phyloP scores from a whole-genome alignment of 805 yeast species.

The Pichia heedii region DNA sequence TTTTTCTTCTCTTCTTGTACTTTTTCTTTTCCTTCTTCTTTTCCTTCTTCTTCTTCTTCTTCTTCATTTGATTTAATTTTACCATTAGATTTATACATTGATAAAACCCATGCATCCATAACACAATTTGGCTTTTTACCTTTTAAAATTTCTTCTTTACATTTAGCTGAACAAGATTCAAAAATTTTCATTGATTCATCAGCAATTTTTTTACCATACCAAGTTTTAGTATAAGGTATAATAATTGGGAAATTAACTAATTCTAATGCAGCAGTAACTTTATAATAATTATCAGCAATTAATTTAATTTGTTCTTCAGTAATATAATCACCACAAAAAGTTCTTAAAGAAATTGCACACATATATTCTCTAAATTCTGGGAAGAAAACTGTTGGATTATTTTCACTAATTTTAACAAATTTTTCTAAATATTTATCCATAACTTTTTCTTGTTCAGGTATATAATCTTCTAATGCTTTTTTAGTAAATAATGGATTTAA shows the following conservation, averaged over 20 bases:
- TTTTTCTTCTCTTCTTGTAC: constrained; percentile 35
- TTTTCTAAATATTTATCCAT: constrained; percentile 74
- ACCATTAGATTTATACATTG: constrained; percentile 45
- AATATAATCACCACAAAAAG: constrained; percentile 94
- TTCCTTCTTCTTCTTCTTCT: no score
- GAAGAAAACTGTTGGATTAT: constrained; percentile 70
- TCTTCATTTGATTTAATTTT: constrained; percentile 31
- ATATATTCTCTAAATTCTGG: constrained; percentile 90
- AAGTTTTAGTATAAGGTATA: constrained; percentile 90
- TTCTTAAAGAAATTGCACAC: constrained; percentile 87
- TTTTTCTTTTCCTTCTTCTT: no score
- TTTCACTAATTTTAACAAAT: constrained; percentile 48
- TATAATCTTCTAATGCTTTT: constrained; percentile 70
- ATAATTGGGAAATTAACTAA: constrained; percentile 96
- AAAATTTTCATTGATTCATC: constrained; percentile 91
- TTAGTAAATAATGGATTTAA: constrained; percentile 84
- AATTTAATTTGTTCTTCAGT: constrained; percentile 82
- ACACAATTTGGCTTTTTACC: constrained; percentile 82
- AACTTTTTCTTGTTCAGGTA: constrained; percentile 76
- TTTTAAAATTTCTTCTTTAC: constrained; percentile 68
- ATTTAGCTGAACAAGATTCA: constrained; percentile 78
- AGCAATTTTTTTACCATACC: constrained; percentile 94
- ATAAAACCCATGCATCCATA: constrained; percentile 89
- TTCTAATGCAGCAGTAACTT: constrained; percentile 92
- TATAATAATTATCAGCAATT: constrained; percentile 87